Base-by-base conservation (phyloP, 2,329 filamentous ascomycete species). In the Fusarium metavorans region DNA sequence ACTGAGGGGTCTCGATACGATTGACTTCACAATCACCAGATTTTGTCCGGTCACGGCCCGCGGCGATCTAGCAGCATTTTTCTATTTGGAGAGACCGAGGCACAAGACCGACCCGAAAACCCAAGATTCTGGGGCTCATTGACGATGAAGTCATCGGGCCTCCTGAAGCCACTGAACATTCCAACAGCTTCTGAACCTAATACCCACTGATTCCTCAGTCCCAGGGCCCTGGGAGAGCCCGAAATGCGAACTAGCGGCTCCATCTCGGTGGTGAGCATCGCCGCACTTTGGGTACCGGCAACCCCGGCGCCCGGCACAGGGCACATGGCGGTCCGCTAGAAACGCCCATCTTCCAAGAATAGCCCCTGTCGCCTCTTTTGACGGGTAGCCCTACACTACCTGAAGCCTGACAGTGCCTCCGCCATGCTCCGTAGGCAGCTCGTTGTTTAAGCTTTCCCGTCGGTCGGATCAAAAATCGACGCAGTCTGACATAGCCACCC, bases 311-410 rank as follows among this genome's bases (percentile, higher is more conserved):
- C 77, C 76, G 76, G 76, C 68, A 71, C 61, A 61, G 68, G 65
- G 67, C 76, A 68, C 58, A 65, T 61, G 64, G 70, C 50, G 65
- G 62, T 60, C 63, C 67, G 57, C 76, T 69, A 70, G 72, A 66
- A 72, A 72, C 68, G 68, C 67, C 66, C 67, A 65, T 70, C 59
- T 75, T 73, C 72, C 76, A 78, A 78, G 72, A 78, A 78, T 78
- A 78, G 76, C 71, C 70, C 70, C 66, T 71, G 66, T 67, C 72
- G 67, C 61, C 58, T 54, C 67, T 45, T 63, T 34, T 34, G 62
- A 59, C 61, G 60, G 57, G 34, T 34, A 72, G 69, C 62, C 61
- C 73, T 45, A 45, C 20, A 45, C 41, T 66, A 65, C 64, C 32
- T 13, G 10, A 13, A 20, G 56, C 50, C 56, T 27, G 61, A 68